Percentiles rank a stretch among this genome's conserved stretches.
These are phyloP conservation scores for Coemansia aciculifera DNA, from an alignment of 192 early-diverging fungal species.

Conservation along the genomic window DNA sequence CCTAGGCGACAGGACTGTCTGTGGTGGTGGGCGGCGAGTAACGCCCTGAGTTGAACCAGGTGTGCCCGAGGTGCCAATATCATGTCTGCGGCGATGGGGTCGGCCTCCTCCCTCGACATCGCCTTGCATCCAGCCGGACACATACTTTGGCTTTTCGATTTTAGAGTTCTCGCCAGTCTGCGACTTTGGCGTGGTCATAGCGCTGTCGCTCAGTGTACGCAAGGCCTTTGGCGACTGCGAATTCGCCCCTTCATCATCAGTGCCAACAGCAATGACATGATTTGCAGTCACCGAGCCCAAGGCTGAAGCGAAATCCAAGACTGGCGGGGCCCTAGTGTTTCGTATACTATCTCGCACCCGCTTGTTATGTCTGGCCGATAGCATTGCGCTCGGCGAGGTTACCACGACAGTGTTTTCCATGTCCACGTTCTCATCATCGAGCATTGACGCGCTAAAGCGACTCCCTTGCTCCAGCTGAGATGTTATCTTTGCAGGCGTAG, in stretches of 20 bases:
- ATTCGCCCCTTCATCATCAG: not conserved
- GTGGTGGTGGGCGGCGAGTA: constrained; percentile 26
- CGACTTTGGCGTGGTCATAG: constrained; percentile 42
- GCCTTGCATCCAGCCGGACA: constrained; percentile 32
- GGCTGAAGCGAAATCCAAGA: constrained; percentile 8
- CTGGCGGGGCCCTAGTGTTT: constrained; percentile 19
- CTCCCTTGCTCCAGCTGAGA: not conserved
- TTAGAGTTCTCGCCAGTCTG: constrained; percentile 11
- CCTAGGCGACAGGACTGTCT: constrained; percentile 40
- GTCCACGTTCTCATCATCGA: constrained; percentile 27
- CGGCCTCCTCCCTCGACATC: constrained; percentile 45
- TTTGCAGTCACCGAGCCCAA: not conserved
- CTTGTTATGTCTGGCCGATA: constrained; percentile 40
- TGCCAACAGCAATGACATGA: not conserved
- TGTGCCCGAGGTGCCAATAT: constrained; percentile 9
- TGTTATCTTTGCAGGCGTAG: not conserved
- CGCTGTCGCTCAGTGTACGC: not conserved
- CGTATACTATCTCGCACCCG: constrained; percentile 14
- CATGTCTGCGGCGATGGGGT: constrained; percentile 45
- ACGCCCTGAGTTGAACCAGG: constrained; percentile 12
- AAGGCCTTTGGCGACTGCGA: not conserved
- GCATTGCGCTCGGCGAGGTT: constrained; percentile 37
- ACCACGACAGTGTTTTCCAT: constrained; percentile 23
- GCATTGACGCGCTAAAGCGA: not conserved
- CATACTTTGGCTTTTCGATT: constrained; percentile 24